Evolutionary conservation across 345 rosid species (phyloP).

Genomic region (Orychophragmus violaceus): DNA sequence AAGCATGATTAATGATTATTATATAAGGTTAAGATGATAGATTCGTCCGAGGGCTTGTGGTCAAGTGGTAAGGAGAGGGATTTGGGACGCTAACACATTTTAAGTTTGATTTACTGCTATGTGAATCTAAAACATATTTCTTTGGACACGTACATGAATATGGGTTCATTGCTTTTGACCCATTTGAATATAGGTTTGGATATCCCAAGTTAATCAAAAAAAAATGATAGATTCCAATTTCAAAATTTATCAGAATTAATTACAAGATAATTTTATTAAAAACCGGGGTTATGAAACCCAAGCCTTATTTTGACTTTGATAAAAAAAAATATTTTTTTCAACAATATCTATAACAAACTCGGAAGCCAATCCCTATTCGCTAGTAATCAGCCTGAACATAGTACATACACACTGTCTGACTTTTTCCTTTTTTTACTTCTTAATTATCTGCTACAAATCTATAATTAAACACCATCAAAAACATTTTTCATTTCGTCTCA

Average conservation of each 20-base stretch:
- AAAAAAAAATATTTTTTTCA: not conserved
- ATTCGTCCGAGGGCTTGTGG: too few species aligned
- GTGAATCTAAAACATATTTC: too few species aligned
- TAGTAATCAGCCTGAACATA: conserved; percentile 19
- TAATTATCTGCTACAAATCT: not conserved
- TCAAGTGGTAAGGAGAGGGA: too few species aligned
- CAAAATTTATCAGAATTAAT: not conserved
- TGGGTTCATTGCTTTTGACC: too few species aligned
- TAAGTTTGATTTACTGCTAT: too few species aligned
- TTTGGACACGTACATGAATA: too few species aligned
- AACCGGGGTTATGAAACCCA: not conserved
- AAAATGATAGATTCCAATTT: not conserved
- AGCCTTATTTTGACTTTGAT: not conserved
- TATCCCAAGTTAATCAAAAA: too few species aligned
- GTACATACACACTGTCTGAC: conserved; percentile 9
- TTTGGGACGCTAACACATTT: too few species aligned
- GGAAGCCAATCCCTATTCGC: conserved; percentile 12
- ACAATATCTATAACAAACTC: conserved; percentile 14
- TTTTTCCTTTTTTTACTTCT: conserved; percentile 11
- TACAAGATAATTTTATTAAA: not conserved
- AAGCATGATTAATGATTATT: not conserved
- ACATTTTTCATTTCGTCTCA: not conserved
- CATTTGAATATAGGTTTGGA: too few species aligned
- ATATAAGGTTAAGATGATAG: not conserved
- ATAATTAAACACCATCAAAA: not conserved